Evolutionary conservation across 1,139 yeast genomes (phyloP), one percentile per base, ranked within the genome.

Genomic region (Sugiyamaella neomexicana): DNA sequence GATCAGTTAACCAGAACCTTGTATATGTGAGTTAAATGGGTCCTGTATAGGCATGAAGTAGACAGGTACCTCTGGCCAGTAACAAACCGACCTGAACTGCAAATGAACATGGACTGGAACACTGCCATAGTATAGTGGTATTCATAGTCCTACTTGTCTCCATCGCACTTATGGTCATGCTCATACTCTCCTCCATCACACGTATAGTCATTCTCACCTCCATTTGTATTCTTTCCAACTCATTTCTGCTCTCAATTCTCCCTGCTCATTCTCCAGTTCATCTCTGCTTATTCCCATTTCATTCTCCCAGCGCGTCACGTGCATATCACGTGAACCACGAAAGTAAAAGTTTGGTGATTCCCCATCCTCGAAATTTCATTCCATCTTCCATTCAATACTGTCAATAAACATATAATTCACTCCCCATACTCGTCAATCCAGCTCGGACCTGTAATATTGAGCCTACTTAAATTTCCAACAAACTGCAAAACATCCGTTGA

Each of bases 331-430:
- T 43, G 46, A 15, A 43, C 5, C 1, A 2, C n/a, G 38, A 15
- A 16, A 15, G 34, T 16, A 29, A 10, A n/a, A 16, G n/a, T 29
- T 40, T 12, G 16, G 16, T 6, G 16, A 12, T 25, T 12, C 32
- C 13, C 44, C 44, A 29, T 29, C 10, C 10, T 40, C 42, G 44
- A 40, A 40, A 40, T 40, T 40, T 40, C 44, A 29, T 29, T 29
- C 34, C n/a, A 9, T 29, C 34, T 29, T 9, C 5, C 34, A 29
- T 29, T 29, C 10, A 29, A 12, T 29, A 29, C 34, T 9, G n/a
- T 29, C 34, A 12, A 29, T 9, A 9, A 29, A 12, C n/a, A 9
- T 7, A 29, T 9, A 29, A 29, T 9, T 29, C n/a, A 9, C n/a
- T 3, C n/a, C 3, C n/a, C 34, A 29, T 29, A 4, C 34, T 9